Percentiles rank a stretch among this genome's conserved stretches.
These are phyloP conservation scores for Tricholoma furcatifolium DNA, from an alignment of 768 basidiomycete species.

Conservation along the genomic window DNA sequence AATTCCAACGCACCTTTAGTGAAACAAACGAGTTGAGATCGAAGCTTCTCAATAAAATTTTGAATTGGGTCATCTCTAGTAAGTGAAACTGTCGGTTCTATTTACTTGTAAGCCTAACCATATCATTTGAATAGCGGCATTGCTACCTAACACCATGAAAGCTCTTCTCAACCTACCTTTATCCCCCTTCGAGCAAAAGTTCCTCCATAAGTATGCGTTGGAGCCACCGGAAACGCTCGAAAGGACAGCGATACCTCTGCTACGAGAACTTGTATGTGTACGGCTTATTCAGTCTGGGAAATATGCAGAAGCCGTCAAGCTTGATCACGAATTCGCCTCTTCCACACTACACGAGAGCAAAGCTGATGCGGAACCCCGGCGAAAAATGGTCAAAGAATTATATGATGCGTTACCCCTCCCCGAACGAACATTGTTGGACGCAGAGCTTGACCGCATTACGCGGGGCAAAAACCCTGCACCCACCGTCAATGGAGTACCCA, in stretches of 20 bases:
- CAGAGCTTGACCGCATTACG: constrained; percentile 43
- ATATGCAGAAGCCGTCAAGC: constrained; percentile 70
- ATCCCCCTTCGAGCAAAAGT: constrained; percentile 58
- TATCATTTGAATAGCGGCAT: constrained; percentile 57
- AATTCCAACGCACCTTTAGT: constrained; percentile 67
- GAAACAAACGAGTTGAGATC: constrained; percentile 54
- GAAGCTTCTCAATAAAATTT: constrained; percentile 54
- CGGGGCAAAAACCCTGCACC: constrained; percentile 3
- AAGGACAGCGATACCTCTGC: constrained; percentile 46
- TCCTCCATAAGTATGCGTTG: constrained; percentile 57
- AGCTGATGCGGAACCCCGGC: constrained; percentile 51
- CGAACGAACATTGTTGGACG: constrained; percentile 63
- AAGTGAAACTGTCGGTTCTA: constrained; percentile 27
- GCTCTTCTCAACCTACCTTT: constrained; percentile 68
- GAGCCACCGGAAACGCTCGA: constrained; percentile 51
- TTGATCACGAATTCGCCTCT: constrained; percentile 62
- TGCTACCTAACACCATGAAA: constrained; percentile 54
- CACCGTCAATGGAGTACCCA: constrained; percentile 9
- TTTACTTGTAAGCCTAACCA: constrained; percentile 2
- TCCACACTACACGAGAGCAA: constrained; percentile 37
- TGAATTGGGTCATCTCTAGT: constrained; percentile 74
- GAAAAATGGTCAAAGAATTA: constrained; percentile 69
- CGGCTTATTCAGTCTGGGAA: constrained; percentile 73
- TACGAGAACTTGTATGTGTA: constrained; percentile 78
- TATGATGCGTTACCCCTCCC: constrained; percentile 58